A percentile compares a stretch with the other conserved stretches of the same genome.
Evolutionary conservation across 768 basidiomycete species (phyloP).

Genomic region (Xanthoconium purpureum): DNA sequence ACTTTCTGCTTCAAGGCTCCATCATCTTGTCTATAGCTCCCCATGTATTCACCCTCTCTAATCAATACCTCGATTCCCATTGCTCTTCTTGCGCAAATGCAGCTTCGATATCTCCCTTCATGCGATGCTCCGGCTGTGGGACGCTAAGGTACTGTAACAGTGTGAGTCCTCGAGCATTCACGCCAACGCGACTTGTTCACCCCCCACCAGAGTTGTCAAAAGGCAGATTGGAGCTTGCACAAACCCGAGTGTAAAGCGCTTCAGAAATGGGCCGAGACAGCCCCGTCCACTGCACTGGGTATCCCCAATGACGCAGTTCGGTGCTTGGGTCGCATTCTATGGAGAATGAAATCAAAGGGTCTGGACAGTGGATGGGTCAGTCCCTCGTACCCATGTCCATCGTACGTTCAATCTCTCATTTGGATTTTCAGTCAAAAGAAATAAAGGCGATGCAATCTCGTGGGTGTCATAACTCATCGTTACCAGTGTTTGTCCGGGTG

Average conservation of each 20-base stretch:
- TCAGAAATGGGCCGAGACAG: slow-evolving; percentile 50
- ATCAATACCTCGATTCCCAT: slow-evolving; percentile 51
- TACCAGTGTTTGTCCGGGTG: background rate
- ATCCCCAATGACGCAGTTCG: slow-evolving; percentile 78
- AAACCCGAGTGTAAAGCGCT: slow-evolving; percentile 77
- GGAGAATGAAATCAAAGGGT: slow-evolving; percentile 58
- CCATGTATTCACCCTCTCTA: slow-evolving; percentile 63
- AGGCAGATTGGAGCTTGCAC: slow-evolving; percentile 69
- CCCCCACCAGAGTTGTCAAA: slow-evolving; percentile 59
- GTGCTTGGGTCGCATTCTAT: slow-evolving; percentile 73
- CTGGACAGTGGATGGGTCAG: slow-evolving; percentile 56
- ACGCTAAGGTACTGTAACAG: slow-evolving; percentile 70
- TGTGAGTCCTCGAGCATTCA: slow-evolving; percentile 39
- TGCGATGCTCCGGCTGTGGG: slow-evolving; percentile 74
- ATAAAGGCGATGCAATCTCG: slow-evolving; percentile 75
- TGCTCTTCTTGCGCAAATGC: slow-evolving; percentile 68
- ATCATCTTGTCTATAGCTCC: slow-evolving; percentile 57
- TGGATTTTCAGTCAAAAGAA: slow-evolving; percentile 49
- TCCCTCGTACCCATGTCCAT: slow-evolving; percentile 2
- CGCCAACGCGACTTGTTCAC: background rate
- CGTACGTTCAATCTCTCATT: background rate
- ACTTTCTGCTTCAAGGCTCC: slow-evolving; percentile 44
- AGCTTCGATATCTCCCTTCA: slow-evolving; percentile 40
- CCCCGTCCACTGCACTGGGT: slow-evolving; percentile 44
- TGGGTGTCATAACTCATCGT: slow-evolving; percentile 35